These are phyloP conservation scores for Syncephalastrum monosporum DNA, from an alignment of 371 early-diverging fungal genomes.

Conservation along the genomic window DNA sequence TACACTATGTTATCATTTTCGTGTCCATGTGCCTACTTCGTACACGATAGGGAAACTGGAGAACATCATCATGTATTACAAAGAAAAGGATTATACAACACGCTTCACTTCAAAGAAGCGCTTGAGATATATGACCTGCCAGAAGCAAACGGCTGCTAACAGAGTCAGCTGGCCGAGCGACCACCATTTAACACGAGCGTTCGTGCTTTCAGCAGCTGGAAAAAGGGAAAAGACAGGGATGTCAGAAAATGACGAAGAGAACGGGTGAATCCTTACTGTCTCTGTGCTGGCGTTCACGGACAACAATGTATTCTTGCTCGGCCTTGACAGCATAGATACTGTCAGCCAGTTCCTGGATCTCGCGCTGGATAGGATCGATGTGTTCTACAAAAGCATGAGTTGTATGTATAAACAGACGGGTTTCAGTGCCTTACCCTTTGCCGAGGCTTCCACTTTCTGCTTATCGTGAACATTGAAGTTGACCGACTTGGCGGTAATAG, in stretches of 20 bases:
- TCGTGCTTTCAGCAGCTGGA: slow-evolving; percentile 76
- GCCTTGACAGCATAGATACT: slow-evolving; percentile 66
- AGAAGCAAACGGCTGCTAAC: slow-evolving; percentile 62
- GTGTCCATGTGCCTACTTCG: too few species aligned
- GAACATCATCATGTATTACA: too few species aligned
- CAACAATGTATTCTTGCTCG: slow-evolving; percentile 74
- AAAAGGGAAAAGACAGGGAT: not conserved
- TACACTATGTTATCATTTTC: too few species aligned
- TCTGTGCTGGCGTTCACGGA: slow-evolving; percentile 69
- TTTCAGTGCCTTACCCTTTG: slow-evolving; percentile 18
- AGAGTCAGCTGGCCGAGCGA: slow-evolving; percentile 66
- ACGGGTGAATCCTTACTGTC: slow-evolving; percentile 55
- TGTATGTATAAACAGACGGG: not conserved
- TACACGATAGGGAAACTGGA: too few species aligned
- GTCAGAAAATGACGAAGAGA: not conserved
- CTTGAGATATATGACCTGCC: slow-evolving; percentile 74
- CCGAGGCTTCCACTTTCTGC: slow-evolving; percentile 21
- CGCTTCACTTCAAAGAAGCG: slow-evolving; percentile 80
- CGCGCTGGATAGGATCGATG: slow-evolving; percentile 63
- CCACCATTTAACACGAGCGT: slow-evolving; percentile 79
- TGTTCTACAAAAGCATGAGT: slow-evolving; percentile 24
- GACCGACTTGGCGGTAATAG: slow-evolving; percentile 51
- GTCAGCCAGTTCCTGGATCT: slow-evolving; percentile 66
- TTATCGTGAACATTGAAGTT: slow-evolving; percentile 52
- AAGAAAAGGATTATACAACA: slow-evolving; percentile 47